Evolutionary conservation across 495 filamentous ascomycete genomes (phyloP).

Genomic region (Oleoguttula mirabilis): DNA sequence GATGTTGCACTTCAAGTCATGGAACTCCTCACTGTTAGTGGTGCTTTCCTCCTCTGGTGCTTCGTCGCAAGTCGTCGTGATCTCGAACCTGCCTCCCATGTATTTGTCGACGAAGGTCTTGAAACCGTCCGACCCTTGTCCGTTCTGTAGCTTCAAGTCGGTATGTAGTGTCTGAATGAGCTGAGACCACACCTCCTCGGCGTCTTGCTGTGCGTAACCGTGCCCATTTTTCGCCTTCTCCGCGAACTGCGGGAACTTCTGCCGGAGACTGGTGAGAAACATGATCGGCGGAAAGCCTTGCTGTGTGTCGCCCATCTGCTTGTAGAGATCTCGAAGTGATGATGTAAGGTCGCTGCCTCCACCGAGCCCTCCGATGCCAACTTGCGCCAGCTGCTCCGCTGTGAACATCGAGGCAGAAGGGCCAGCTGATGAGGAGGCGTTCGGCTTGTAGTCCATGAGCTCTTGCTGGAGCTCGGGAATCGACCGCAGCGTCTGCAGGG

Average conservation of each 20-base stretch:
- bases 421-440: constrained; percentile 20
- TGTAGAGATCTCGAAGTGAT: constrained; percentile 77
- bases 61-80: constrained; percentile 72
- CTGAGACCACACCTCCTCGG: constrained; percentile 96
- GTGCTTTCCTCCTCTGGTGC: constrained; percentile 53
- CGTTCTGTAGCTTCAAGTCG: constrained; percentile 50
- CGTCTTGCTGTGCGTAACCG: constrained; percentile 91
- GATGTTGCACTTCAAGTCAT: constrained; percentile 95
- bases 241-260: constrained; percentile 84
- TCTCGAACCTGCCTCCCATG: constrained; percentile 67
- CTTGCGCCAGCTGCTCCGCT: constrained; percentile 41
- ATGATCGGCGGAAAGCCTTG: constrained; percentile 72
- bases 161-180: constrained; percentile 76
- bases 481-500: constrained; percentile 73
- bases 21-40: constrained; percentile 57
- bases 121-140: constrained; percentile 26
- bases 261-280: constrained; percentile 74
- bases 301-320: constrained; percentile 86
- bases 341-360: constrained; percentile 61
- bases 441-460: constrained; percentile 53
- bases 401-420: constrained; percentile 31
- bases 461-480: constrained; percentile 86
- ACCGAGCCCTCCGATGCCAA: constrained; percentile 49
- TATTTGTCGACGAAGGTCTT: constrained; percentile 81
- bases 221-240: constrained; percentile 68